Base-by-base conservation (phyloP, 805 yeast genomes). In the Yamadazyma takamatsuzukensis region DNA sequence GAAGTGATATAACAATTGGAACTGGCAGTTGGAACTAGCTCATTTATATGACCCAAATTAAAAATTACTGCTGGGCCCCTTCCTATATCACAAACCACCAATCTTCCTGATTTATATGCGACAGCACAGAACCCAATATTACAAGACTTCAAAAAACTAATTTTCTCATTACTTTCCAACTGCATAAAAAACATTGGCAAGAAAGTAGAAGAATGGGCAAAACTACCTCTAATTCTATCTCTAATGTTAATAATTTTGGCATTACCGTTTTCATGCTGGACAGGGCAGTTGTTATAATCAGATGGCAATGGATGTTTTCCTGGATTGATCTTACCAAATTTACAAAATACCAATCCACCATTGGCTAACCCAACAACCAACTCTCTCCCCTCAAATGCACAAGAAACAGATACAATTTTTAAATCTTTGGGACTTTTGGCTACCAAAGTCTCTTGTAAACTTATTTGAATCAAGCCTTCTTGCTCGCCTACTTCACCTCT, bases 51-150 rank as follows among this genome's bases (percentile, higher is more conserved):
- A 5, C 49, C 59, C 7, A 61, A 66, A 31, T 71, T 65, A 38
- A 61, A 64, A 17, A 83, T 80, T 5, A 80, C 57, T 0, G 85
- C 87, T 0, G 89, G 89, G 2, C 84, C 84, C 37, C 96, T 69
- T 34, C 84, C 67, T 15, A 63, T 51, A 58, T 90, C 97, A 37
- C 89, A 61, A 0, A 90, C 78, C 2, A 81, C 58, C 12, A 90
- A 40, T 21, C 76, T 69, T n/a, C 97, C 97, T 10, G 79, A 71
- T 28, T 71, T 72, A 53, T 83, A 87, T 1, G 84, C 95, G 25
- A 85, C 64, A 0, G 83, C 93, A 6, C 83, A 84, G 61, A 93
- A 89, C 0, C 96, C 96, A 30, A 87, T 68, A 41, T 81, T 73
- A 39, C 89, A 80, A 54, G 83, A 74, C 34, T 72, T 68, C 30